phyloP scores from a whole-genome alignment of 768 basidiomycete species.

The Auricularia sp. region DNA sequence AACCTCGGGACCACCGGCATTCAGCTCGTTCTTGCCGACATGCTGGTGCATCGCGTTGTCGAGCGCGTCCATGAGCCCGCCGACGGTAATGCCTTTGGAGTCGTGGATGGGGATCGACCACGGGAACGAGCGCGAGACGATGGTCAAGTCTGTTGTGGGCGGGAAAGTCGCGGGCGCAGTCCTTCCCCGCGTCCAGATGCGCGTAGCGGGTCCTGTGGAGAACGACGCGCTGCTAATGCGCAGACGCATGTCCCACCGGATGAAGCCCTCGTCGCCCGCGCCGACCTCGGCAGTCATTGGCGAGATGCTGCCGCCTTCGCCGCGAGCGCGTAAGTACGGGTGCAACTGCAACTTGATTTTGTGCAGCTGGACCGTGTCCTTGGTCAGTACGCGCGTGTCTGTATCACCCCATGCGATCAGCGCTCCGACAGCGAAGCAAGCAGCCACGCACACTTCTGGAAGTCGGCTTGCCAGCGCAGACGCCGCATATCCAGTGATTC shows the following conservation, averaged over 20 bases:
- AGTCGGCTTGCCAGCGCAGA: background rate
- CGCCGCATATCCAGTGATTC: background rate
- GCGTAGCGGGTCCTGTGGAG: slow-evolving; percentile 45
- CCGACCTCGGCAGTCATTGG: slow-evolving; percentile 31
- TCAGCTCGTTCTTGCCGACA: background rate
- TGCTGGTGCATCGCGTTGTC: slow-evolving; percentile 37
- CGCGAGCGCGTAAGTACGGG: background rate
- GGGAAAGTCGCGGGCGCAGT: slow-evolving; percentile 57
- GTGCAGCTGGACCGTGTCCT: background rate
- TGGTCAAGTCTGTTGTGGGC: slow-evolving; percentile 38
- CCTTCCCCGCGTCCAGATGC: slow-evolving; percentile 61
- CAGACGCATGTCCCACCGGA: slow-evolving; percentile 72
- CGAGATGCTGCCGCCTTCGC: slow-evolving; percentile 27
- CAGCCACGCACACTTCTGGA: background rate
- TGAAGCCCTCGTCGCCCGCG: slow-evolving; percentile 33
- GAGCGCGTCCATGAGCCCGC: slow-evolving; percentile 51
- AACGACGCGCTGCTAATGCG: slow-evolving; percentile 48
- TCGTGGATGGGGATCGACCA: slow-evolving; percentile 46
- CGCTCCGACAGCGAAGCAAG: background rate
- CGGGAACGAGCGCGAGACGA: slow-evolving; percentile 45
- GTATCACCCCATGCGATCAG: background rate
- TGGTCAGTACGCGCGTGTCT: background rate
- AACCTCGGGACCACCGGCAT: background rate
- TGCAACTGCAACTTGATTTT: background rate
- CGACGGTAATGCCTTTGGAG: slow-evolving; percentile 51